phyloP scores from a whole-genome alignment of 495 filamentous ascomycete species.

The Penicillium bovifimosum region DNA sequence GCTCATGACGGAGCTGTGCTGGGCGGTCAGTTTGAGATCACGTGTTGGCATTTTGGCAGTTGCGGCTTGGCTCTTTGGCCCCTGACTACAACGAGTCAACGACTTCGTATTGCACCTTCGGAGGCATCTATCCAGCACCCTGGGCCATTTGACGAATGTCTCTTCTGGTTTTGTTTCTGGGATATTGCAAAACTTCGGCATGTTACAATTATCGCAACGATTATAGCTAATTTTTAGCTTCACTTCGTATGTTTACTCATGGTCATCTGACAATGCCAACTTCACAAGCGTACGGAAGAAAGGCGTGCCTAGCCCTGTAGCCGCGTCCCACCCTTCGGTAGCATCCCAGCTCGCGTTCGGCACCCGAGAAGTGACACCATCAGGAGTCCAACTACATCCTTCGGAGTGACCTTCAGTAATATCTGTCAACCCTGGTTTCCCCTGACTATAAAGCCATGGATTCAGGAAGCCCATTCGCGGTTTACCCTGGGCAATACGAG shows the following conservation, averaged over 20 bases:
- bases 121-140: too few species aligned
- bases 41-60: slow-evolving; percentile 11
- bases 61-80: too few species aligned
- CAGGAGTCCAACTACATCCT: slow-evolving; percentile 43
- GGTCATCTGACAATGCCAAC: slow-evolving; percentile 8
- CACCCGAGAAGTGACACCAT: slow-evolving; percentile 29
- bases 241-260: not conserved
- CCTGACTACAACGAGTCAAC: too few species aligned
- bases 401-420: slow-evolving; percentile 49
- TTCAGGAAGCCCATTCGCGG: slow-evolving; percentile 58
- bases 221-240: not conserved
- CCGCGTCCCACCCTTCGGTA: slow-evolving; percentile 32
- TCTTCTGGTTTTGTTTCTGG: not conserved
- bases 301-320: slow-evolving; percentile 31
- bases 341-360: slow-evolving; percentile 48
- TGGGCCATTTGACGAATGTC: too few species aligned
- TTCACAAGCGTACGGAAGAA: slow-evolving; percentile 14
- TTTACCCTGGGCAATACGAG: slow-evolving; percentile 43
- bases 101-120: too few species aligned
- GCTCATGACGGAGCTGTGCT: slow-evolving; percentile 27
- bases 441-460: slow-evolving; percentile 54
- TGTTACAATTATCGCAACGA: not conserved
- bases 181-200: not conserved
- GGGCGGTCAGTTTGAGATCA: slow-evolving; percentile 21
- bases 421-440: slow-evolving; percentile 48